Percentiles rank a stretch among this genome's conserved stretches.
Conservation (phyloP, 371 early-diverging fungal species). For the Mucor indicus region DNA sequence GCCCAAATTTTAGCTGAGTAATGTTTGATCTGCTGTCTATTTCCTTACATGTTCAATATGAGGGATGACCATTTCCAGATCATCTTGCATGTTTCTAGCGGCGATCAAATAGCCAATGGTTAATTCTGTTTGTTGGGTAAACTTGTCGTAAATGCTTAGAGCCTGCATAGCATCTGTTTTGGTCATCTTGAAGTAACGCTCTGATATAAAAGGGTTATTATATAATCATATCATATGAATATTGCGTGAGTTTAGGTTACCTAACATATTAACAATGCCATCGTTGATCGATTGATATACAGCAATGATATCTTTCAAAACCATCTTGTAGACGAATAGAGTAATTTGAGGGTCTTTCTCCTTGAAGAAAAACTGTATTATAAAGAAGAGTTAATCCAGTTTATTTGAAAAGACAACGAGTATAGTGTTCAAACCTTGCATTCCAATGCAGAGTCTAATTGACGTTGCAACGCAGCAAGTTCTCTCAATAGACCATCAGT, state of each 20-base stretch:
- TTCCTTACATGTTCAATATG: constrained; percentile 77
- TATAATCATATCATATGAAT: not conserved
- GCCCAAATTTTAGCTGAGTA: no score
- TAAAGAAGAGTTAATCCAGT: constrained; percentile 3
- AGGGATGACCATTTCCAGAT: constrained; percentile 78
- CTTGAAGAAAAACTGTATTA: constrained; percentile 68
- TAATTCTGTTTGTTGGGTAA: constrained; percentile 78
- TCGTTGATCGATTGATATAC: constrained; percentile 90
- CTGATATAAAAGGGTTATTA: constrained; percentile 18
- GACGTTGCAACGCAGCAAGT: constrained; percentile 71
- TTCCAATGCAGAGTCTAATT: constrained; percentile 72
- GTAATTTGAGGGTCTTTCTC: constrained; percentile 87
- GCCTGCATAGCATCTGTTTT: constrained; percentile 72
- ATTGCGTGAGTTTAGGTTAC: constrained; percentile 23
- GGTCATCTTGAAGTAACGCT: constrained; percentile 84
- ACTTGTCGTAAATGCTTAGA: constrained; percentile 83
- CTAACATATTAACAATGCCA: constrained; percentile 88
- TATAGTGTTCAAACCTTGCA: constrained; percentile 54
- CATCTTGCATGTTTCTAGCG: constrained; percentile 68
- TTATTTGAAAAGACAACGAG: not conserved
- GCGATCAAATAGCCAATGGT: constrained; percentile 77
- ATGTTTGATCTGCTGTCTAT: no score
- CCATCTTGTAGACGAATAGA: constrained; percentile 76
- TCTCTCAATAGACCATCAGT: constrained; percentile 74
- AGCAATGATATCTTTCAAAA: constrained; percentile 79